Base-by-base conservation (phyloP, 164 flowering plant species). In the Aristolochia californica region DNA sequence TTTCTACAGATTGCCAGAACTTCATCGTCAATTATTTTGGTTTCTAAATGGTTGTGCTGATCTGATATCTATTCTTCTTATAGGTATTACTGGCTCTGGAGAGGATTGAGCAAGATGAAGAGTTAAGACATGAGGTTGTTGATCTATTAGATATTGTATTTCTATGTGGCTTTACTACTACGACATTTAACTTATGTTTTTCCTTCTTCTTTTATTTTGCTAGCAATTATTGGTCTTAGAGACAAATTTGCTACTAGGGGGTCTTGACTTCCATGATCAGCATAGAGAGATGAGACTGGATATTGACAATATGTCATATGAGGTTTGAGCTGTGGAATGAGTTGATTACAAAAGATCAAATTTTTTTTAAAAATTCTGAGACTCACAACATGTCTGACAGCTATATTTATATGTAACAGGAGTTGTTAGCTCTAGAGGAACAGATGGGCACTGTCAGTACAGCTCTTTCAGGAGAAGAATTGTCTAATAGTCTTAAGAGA, bases 221-320 rank as follows among this genome's bases (percentile, higher is more conserved):
- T 84, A 89, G 97, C 88, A 87, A 78, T 62, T 85, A 56, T 77
- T 84, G 75, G 72, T 72, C 62, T 62, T 87, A 59, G 96, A 89
- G 80, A 68, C 91, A 43, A 85, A 82, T 64, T 73, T 87, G 50
- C 71, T 85, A 70, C 77, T 83, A 48, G 71, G 80, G 57, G 84
- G 93, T 54, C 74, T 89, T 58, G 64, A 68, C 70, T 73, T 81
- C 68, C 71, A 77, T 66, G 99, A 93, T 66, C 97, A 81, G 72
- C 99, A 93, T 48, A 75, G 95, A 64, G 97, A 89, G 66, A 83
- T 93, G 99, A 83, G 99, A 79, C 66, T 93, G 59, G 99, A 94
- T 68, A 90, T 94, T 56, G 99, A 94, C 72, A 80, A 82, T 75
- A 89, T 93, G 99, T 84, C 99, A 44, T 93, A 93, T 68, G 99